A percentile compares a stretch with the other conserved stretches of the same genome.
These are phyloP conservation scores for Cystobasidium pallidum DNA, from an alignment of 1,284 basidiomycete genomes.

Conservation along the genomic window DNA sequence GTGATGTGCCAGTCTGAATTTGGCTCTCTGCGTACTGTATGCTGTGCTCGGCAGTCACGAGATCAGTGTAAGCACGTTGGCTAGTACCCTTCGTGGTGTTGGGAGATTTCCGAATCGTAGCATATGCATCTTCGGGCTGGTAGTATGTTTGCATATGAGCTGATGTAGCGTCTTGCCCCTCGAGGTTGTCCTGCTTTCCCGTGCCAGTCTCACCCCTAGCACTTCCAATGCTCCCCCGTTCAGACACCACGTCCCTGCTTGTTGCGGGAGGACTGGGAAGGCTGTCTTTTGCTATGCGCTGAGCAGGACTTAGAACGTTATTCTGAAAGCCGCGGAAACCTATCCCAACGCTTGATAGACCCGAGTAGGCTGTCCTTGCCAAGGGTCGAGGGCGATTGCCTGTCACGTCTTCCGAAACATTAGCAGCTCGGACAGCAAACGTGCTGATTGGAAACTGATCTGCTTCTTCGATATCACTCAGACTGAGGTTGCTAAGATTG, in stretches of 20 bases:
- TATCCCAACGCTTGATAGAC: constrained; percentile 29
- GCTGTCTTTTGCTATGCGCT: constrained; percentile 37
- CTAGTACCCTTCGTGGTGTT: not conserved
- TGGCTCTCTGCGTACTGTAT: not conserved
- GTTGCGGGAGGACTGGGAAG: constrained; percentile 42
- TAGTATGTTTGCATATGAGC: constrained; percentile 16
- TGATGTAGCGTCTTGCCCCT: not conserved
- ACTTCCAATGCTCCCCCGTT: constrained; percentile 41
- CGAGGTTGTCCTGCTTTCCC: not conserved
- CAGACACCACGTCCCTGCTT: constrained; percentile 35
- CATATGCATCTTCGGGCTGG: not conserved
- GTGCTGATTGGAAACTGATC: not conserved
- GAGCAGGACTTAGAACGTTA: constrained; percentile 35
- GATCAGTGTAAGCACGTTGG: not conserved
- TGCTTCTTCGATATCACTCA: constrained; percentile 23
- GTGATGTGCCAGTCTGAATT: not conserved
- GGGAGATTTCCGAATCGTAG: constrained; percentile 7
- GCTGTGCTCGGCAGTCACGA: not conserved
- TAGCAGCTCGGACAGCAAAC: not conserved
- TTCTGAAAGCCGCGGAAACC: constrained; percentile 31
- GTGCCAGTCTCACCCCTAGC: constrained; percentile 3
- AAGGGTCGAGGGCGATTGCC: not conserved
- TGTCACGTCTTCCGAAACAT: not conserved
- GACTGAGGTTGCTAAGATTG: constrained; percentile 28
- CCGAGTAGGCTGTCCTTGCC: constrained; percentile 8